Conservation (phyloP, 78 protist genomes). For the Speleostelium caveatum region DNA sequence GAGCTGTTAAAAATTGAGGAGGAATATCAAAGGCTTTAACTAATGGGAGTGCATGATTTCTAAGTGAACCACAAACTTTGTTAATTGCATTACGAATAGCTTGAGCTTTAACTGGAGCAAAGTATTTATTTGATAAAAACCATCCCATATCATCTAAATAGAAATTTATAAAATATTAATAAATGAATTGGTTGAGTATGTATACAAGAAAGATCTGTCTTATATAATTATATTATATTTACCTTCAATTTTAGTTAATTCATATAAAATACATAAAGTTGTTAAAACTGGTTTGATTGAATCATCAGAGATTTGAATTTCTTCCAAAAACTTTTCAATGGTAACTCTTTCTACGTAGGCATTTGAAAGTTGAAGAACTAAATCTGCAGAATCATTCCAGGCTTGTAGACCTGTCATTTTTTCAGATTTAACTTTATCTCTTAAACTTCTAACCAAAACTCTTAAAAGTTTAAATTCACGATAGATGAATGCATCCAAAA, state of each 20-base stretch:
- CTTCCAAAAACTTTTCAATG: conserved; percentile 73
- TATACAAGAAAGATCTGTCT: not conserved
- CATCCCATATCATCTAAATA: conserved; percentile 54
- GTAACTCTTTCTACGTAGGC: conserved; percentile 76
- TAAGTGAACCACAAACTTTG: conserved; percentile 41
- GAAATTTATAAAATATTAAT: too few species aligned
- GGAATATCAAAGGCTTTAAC: conserved; percentile 87
- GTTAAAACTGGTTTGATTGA: conserved; percentile 34
- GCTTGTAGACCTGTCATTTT: conserved; percentile 68
- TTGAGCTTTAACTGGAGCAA: conserved; percentile 76
- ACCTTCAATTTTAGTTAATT: conserved; percentile 65
- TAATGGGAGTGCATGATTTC: conserved; percentile 71
- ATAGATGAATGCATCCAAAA: conserved; percentile 71
- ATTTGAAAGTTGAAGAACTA: conserved; percentile 36
- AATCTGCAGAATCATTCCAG: conserved; percentile 46
- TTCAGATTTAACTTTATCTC: conserved; percentile 36
- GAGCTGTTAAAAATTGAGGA: conserved; percentile 77
- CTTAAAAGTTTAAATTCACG: conserved; percentile 66
- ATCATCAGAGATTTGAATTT: conserved; percentile 22
- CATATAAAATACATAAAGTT: conserved; percentile 39
- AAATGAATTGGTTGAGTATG: too few species aligned
- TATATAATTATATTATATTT: not conserved
- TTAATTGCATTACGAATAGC: conserved; percentile 69
- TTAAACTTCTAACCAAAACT: conserved; percentile 6
- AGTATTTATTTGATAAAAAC: conserved; percentile 73